phyloP scores from a whole-genome alignment of 2,329 filamentous ascomycete genomes.

The Phoma sp. region DNA sequence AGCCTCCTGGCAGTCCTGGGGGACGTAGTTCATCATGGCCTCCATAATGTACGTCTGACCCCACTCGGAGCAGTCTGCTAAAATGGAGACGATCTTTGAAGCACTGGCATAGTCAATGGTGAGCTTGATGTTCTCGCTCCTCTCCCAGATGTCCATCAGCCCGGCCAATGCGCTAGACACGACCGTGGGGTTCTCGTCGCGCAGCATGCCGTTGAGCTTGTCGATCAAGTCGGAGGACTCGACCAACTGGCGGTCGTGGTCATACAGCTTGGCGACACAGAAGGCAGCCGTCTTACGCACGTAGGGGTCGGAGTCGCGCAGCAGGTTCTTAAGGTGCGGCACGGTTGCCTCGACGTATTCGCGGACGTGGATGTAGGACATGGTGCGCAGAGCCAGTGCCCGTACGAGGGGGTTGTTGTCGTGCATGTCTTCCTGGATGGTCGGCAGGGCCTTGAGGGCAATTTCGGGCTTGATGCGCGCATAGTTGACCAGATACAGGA shows the following conservation, averaged over 20 bases:
- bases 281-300: constrained; percentile 97
- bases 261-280: constrained; percentile 96
- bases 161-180: constrained; percentile 91
- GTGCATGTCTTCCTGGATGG: constrained; percentile 90
- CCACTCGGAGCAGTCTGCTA: constrained; percentile 98
- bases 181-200: constrained; percentile 96
- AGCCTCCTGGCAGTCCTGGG: constrained; percentile 87
- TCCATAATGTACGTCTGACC: constrained; percentile 98
- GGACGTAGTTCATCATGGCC: constrained; percentile 96
- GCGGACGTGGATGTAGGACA: constrained; percentile 95
- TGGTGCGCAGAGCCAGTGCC: constrained; percentile 88
- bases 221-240: constrained; percentile 93
- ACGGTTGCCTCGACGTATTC: constrained; percentile 95
- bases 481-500: constrained; percentile 96
- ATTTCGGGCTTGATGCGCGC: constrained; percentile 92
- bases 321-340: constrained; percentile 78
- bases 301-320: constrained; percentile 89
- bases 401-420: constrained; percentile 91
- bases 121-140: constrained; percentile 95
- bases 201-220: constrained; percentile 82
- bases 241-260: constrained; percentile 89
- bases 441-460: constrained; percentile 88
- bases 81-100: constrained; percentile 95
- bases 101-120: constrained; percentile 98
- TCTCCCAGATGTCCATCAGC: constrained; percentile 97